Conservation (phyloP, 495 filamentous ascomycete species). For the Aspergillus funiculosus region DNA sequence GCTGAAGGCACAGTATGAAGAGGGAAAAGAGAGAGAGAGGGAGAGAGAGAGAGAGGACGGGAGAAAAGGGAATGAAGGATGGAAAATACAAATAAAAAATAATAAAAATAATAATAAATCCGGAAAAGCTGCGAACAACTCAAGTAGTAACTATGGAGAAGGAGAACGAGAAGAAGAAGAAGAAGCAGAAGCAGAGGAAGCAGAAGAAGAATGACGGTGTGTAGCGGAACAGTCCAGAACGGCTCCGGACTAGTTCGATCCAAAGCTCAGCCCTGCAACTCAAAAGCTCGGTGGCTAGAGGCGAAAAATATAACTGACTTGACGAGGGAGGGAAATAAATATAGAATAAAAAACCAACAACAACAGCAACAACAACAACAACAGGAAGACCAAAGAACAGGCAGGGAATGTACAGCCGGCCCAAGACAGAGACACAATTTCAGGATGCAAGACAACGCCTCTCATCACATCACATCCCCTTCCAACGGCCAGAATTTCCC, state of each 20-base stretch:
- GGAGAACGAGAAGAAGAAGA: conserved; percentile 17
- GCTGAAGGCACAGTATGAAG: conserved; percentile 8
- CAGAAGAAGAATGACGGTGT: conserved; percentile 5
- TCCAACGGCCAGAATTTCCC: conserved; percentile 7
- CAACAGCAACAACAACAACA: no score
- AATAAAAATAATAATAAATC: conserved; percentile 30
- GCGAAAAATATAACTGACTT: conserved; percentile 13
- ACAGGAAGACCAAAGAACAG: no score
- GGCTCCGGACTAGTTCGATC: conserved; percentile 17
- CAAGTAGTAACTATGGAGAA: no score
- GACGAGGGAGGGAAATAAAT: not conserved
- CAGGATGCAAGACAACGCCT: no score
- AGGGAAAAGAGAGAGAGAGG: conserved; percentile 14
- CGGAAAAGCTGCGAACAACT: no score
- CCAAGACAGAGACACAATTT: no score
- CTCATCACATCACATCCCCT: no score
- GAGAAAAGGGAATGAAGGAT: conserved; percentile 17
- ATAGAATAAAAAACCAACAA: no score
- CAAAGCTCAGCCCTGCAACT: conserved; percentile 15
- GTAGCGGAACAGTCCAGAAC: conserved; percentile 13
- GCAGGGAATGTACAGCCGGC: no score
- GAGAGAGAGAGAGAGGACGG: conserved; percentile 9
- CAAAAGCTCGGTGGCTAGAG: conserved; percentile 14
- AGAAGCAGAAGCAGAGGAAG: conserved; percentile 7
- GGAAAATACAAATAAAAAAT: conserved; percentile 19